Conservation (phyloP, 768 basidiomycete species). For the Suillus weaverae region DNA sequence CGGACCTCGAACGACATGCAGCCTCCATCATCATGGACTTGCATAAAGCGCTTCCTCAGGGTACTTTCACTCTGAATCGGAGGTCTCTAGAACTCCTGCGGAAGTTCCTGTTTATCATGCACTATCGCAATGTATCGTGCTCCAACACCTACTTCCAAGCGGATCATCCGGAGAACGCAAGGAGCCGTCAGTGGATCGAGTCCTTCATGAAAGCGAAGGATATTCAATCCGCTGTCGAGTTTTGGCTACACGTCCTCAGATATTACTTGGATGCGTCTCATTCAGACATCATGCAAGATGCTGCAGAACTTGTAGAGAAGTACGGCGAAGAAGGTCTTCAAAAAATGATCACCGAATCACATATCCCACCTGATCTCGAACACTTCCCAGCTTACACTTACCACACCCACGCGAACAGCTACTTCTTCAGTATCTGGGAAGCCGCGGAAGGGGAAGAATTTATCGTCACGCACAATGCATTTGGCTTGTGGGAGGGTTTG, state of each 20-base stretch:
- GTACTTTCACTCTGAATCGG: slow-evolving; percentile 25
- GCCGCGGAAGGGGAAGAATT: slow-evolving; percentile 36
- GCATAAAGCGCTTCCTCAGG: slow-evolving; percentile 7
- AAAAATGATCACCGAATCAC: neutral
- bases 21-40: slow-evolving; percentile 24
- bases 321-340: neutral
- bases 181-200: slow-evolving; percentile 24
- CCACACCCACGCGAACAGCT: slow-evolving; percentile 25
- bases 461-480: slow-evolving; percentile 31
- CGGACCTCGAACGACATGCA: slow-evolving; percentile 30
- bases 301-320: slow-evolving; percentile 5
- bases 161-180: slow-evolving; percentile 20
- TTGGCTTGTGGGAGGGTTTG: slow-evolving; percentile 37
- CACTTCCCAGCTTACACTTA: slow-evolving; percentile 28
- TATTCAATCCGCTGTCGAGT: slow-evolving; percentile 22
- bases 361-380: slow-evolving; percentile 14
- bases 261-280: slow-evolving; percentile 38
- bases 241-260: slow-evolving; percentile 33
- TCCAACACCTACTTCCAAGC: slow-evolving; percentile 30
- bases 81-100: slow-evolving; percentile 30
- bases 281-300: slow-evolving; percentile 10
- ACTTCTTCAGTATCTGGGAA: slow-evolving; percentile 38
- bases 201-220: slow-evolving; percentile 23
- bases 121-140: slow-evolving; percentile 28
- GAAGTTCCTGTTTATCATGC: slow-evolving; percentile 40